Evolutionary conservation across 108 stramenopile genomes (phyloP), one percentile per base, ranked within the genome.

Genomic region (Pseudonitzschia multiseries): DNA sequence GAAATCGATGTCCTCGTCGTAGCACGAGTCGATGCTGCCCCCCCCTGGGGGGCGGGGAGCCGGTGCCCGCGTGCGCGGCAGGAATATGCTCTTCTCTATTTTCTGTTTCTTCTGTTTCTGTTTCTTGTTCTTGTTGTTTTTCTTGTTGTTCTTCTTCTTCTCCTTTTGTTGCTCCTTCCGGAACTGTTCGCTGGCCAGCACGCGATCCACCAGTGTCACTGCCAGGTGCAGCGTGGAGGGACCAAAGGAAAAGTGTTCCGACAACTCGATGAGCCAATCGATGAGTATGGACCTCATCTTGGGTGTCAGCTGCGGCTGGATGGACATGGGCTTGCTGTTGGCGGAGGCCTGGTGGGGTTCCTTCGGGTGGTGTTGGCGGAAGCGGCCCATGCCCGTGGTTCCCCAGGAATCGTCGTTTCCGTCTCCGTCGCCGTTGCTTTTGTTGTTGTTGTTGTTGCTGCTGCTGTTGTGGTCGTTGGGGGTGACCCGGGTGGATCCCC

Each of bases 201-300:
- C 83, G 50, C 79, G 65, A 83, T 97, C 94, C 48, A 96, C 69
- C 68, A 93, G 53, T 0, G 80, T 71, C 22, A 89, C 81, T 27
- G 87, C 83, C 66, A 93, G 71, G 78, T 92, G 92, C 46, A 96
- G 67, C 9, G 93, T 87, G 22, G 70, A 70, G 24, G 74, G 56
- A n/a, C 62, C 64, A 54, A 97, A 78, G 13, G 78, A 70, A 61
- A 86, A 95, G 74, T 95, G 88, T 50, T 83, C 87, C 29, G 87
- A 77, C 57, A 97, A 69, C 57, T 97, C 96, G n/a, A 94, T 83
- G 62, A 95, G 53, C 96, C 96, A 97, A 79, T 95, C 93, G 62
- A 97, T 81, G 21, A 97, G 80, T 54, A 94, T 87, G 8, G 82
- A 83, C 26, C 96, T 75, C 92, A 95, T 97, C 41, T 87, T 84